These are phyloP conservation scores for Pseudogymnoascus sp. DNA, from an alignment of 2,329 filamentous ascomycete species.

Conservation along the genomic window DNA sequence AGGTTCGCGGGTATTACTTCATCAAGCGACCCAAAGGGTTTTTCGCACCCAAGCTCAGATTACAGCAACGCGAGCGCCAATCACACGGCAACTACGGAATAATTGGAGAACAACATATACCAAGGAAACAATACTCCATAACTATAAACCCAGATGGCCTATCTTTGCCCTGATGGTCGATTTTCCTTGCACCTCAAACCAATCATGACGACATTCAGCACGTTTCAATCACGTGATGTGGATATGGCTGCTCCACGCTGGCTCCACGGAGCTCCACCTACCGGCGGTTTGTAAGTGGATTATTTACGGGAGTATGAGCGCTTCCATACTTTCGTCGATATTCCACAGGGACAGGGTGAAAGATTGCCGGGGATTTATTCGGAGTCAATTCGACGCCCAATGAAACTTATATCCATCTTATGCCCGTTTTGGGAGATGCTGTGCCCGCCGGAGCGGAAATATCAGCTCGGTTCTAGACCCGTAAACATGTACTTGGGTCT, in stretches of 20 bases:
- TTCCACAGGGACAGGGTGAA: not conserved
- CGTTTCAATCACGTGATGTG: not conserved
- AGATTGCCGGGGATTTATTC: not conserved
- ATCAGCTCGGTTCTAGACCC: not conserved
- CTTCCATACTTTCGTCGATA: not conserved
- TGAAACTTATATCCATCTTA: slow-evolving; percentile 41
- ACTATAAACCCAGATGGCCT: not conserved
- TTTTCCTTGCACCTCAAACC: not conserved
- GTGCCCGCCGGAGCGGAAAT: not conserved
- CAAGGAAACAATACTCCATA: not conserved
- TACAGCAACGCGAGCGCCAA: not conserved
- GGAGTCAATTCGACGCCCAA: not conserved
- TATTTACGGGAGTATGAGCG: not conserved
- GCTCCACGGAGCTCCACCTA: slow-evolving; percentile 4
- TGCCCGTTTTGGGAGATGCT: not conserved
- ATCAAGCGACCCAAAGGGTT: slow-evolving; percentile 3
- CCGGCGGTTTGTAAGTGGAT: not conserved
- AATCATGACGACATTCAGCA: slow-evolving; percentile 9
- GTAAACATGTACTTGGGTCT: not conserved
- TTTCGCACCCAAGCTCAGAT: slow-evolving; percentile 5
- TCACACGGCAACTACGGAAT: not conserved
- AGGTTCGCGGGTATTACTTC: slow-evolving; percentile 12
- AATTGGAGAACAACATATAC: not conserved
- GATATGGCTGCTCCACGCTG: not conserved
- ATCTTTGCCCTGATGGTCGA: not conserved